Percentiles rank a stretch among this genome's conserved stretches.
Evolutionary conservation across 345 rosid genomes (phyloP).

Genomic region (Barbarea vulgaris): DNA sequence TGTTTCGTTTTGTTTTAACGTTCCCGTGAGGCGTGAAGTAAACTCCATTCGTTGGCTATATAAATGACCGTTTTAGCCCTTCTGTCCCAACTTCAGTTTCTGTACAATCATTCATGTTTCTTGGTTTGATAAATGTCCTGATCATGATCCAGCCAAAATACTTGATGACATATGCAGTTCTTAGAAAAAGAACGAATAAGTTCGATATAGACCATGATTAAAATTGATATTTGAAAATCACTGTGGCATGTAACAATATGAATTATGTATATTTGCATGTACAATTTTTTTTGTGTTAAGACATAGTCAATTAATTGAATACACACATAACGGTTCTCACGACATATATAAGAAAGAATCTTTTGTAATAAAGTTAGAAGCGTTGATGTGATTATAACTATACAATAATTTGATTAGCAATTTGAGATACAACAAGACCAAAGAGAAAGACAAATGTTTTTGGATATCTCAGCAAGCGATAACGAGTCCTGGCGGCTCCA

Average conservation of each 20-base stretch:
- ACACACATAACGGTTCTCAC: too few species aligned
- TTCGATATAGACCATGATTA: neutral
- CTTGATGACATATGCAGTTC: neutral
- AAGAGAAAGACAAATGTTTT: slow-evolving; percentile 3
- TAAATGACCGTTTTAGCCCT: neutral
- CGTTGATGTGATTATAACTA: too few species aligned
- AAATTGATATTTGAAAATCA: neutral
- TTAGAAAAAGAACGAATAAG: neutral
- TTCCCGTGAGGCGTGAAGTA: slow-evolving; percentile 47
- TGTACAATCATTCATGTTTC: slow-evolving; percentile 2
- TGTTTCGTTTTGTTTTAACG: slow-evolving; percentile 4
- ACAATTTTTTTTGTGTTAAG: too few species aligned
- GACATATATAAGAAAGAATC: too few species aligned
- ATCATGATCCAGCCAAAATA: slow-evolving; percentile 13
- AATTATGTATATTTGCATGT: neutral
- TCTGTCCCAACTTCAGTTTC: neutral
- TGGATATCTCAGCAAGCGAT: slow-evolving; percentile 40
- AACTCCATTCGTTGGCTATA: slow-evolving; percentile 23
- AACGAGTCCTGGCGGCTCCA: slow-evolving; percentile 78
- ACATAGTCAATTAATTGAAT: too few species aligned
- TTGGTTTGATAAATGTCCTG: slow-evolving; percentile 18
- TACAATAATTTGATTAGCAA: too few species aligned
- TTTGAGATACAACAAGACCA: neutral
- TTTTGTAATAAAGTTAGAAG: too few species aligned
- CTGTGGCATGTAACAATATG: neutral